Percentiles rank a stretch among this genome's conserved stretches.
These are phyloP conservation scores for Capsella rubella DNA, from an alignment of 441 rosid genomes.

Conservation along the genomic window DNA sequence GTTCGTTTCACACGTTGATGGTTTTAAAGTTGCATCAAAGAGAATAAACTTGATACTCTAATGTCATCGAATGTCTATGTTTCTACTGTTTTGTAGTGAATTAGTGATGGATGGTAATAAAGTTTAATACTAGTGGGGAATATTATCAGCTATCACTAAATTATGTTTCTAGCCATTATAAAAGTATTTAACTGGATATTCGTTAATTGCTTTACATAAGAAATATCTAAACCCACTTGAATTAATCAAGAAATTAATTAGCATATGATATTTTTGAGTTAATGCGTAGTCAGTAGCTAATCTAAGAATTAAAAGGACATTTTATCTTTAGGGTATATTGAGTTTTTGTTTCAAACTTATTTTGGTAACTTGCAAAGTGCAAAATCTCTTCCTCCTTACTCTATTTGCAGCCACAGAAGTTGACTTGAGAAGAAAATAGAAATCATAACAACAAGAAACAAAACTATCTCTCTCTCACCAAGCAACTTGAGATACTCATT, in stretches of 20 bases:
- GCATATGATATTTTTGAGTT: neutral
- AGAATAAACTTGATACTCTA: neutral
- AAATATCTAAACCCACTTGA: conserved; percentile 11
- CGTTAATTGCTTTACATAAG: neutral
- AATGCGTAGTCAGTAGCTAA: conserved; percentile 18
- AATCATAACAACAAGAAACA: neutral
- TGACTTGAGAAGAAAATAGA: neutral
- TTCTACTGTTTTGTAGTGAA: neutral
- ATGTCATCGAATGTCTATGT: neutral
- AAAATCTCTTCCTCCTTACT: conserved; percentile 22
- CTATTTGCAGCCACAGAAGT: conserved; percentile 28
- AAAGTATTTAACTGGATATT: conserved; percentile 6
- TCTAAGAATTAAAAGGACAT: neutral
- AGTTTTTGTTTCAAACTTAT: neutral
- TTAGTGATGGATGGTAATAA: neutral
- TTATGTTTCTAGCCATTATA: neutral
- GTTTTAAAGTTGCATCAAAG: neutral
- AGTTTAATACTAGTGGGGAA: neutral
- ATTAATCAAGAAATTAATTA: conserved; percentile 14
- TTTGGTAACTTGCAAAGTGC: conserved; percentile 29
- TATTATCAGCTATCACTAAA: conserved; percentile 1
- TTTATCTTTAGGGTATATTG: neutral
- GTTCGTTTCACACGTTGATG: neutral
- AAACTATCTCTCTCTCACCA: conserved; percentile 21
- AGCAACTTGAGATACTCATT: conserved; percentile 23